Base-by-base conservation (phyloP, 257 asterid genomes). In the Jacaranda copaia region DNA sequence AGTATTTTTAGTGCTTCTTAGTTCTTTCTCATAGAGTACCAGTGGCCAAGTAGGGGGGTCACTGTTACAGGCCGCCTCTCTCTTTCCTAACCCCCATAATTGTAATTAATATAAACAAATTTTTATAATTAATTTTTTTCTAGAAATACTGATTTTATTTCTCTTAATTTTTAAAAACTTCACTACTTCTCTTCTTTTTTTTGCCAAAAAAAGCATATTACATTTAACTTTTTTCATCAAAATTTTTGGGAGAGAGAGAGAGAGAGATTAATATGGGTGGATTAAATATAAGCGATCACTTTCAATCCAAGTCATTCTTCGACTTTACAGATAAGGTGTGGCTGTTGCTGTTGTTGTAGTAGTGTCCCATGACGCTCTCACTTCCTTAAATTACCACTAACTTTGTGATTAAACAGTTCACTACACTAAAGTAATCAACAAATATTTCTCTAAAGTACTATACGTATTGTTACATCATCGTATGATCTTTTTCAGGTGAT, bases 271-370 rank as follows among this genome's bases (percentile, higher is more conserved):
- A 19, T 61, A 14, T 25, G 0, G 15, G 6, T 39, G 5, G 46
- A 51, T 40, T 13, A 42, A 42, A 36, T 12, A 56, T 10, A 8
- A 65, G 45, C 32, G n/a, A 71, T 72, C 82, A 72, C 84, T 76
- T n/a, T 72, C 78, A 9, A 45, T 77, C 81, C 79, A 77, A 84
- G 85, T 81, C 81, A 77, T 65, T 74, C 40, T 49, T 81, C 74
- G 63, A 80, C 85, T 81, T 84, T 84, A 84, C 83, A 84, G 87
- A 74, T 74, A 77, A 84, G 82, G 49, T 65, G 68, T 20, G 77
- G 82, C 70, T 80, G 84, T 64, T 68, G 25, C 59, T 68, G 68
- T 75, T 79, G 59, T 19, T 16, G 15, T 2, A 49, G n/a, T 42
- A 71, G 63, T 77, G 72, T 63, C 79, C 15, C 68, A 25, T 16